phyloP scores from a whole-genome alignment of 164 flowering plant species.

The Stephania japonica region DNA sequence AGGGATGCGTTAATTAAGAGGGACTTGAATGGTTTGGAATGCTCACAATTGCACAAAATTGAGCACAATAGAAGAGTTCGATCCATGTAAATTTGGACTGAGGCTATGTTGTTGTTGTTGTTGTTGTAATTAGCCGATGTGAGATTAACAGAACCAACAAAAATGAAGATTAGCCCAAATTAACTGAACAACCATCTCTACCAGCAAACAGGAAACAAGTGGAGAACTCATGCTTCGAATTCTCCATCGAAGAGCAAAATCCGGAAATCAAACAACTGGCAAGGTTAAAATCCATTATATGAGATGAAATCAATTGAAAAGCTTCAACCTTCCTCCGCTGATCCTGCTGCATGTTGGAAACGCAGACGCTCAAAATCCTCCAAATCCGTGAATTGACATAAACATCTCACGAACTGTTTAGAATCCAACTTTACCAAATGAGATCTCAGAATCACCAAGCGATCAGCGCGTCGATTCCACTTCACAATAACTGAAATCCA shows the following conservation, averaged over 20 bases:
- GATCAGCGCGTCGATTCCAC: too few relatives aligned
- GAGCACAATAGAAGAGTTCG: too few relatives aligned
- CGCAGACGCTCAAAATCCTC: conserved; percentile 26
- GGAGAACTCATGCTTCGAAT: not conserved
- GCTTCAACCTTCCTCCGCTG: conserved; percentile 70
- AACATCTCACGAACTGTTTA: conserved; percentile 5
- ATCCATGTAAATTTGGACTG: too few relatives aligned
- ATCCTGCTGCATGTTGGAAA: conserved; percentile 68
- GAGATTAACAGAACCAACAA: too few relatives aligned
- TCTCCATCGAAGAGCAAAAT: not conserved
- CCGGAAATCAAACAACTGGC: not conserved
- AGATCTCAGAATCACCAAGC: not conserved
- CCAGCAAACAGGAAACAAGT: too few relatives aligned
- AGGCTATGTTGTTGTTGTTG: too few relatives aligned
- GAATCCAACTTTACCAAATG: not conserved
- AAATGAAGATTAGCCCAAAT: not conserved
- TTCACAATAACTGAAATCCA: too few relatives aligned
- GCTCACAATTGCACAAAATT: too few relatives aligned
- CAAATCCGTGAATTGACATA: not conserved
- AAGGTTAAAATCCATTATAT: not conserved
- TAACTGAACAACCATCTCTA: not conserved
- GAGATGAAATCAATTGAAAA: not conserved
- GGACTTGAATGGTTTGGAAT: too few relatives aligned
- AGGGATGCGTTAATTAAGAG: too few relatives aligned
- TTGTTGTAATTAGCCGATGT: too few relatives aligned